These are phyloP conservation scores for Jaapia argillacea DNA, from an alignment of 768 basidiomycete species.

Conservation along the genomic window DNA sequence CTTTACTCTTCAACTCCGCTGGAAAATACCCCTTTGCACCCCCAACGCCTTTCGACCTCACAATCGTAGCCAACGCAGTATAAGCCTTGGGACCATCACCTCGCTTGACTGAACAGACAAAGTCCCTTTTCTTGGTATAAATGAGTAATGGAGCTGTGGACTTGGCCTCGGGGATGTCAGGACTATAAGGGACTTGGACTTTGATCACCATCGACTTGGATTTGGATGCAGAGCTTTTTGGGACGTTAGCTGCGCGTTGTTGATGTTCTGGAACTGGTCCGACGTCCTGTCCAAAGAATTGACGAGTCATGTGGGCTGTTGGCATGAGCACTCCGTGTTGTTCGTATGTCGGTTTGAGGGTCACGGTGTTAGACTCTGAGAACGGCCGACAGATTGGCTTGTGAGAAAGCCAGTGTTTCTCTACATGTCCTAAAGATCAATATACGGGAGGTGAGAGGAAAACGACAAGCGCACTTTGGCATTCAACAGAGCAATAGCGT, in stretches of 20 bases:
- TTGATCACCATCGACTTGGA: constrained; percentile 1
- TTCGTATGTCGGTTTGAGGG: neutral
- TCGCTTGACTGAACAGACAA: neutral
- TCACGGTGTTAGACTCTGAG: neutral
- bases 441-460: neutral
- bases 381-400: neutral
- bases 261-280: too few relatives aligned
- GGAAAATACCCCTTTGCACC: neutral
- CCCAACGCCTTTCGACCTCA: neutral
- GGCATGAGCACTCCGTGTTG: neutral
- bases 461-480: neutral
- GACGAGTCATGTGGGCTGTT: neutral
- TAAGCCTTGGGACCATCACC: neutral
- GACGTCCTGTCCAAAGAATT: constrained; percentile 4
- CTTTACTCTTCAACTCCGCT: neutral
- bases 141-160: neutral
- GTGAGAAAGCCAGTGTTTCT: neutral
- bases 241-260: constrained; percentile 11
- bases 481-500: neutral
- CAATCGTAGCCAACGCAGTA: neutral
- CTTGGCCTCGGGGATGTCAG: constrained; percentile 2
- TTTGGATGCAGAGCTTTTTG: neutral
- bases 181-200: neutral
- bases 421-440: neutral
- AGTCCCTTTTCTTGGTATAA: neutral